Evolutionary conservation across 345 rosid species (phyloP).

Genomic region (Cochlearia excelsa): DNA sequence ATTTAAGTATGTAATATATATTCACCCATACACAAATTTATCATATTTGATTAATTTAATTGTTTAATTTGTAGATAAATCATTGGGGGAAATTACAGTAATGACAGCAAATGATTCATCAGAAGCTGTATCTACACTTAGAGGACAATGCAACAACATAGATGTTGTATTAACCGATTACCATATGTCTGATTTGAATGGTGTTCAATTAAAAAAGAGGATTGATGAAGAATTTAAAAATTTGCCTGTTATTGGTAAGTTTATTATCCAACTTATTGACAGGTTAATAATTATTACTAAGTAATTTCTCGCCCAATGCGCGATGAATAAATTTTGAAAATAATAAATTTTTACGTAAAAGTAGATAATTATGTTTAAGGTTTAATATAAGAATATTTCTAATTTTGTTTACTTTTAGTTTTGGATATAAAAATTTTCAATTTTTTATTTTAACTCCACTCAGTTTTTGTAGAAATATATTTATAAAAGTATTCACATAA

Average conservation of each 20-base stretch:
- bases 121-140: slow-evolving; percentile 48
- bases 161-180: slow-evolving; percentile 58
- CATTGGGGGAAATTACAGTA: slow-evolving; percentile 31
- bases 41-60: not conserved
- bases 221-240: slow-evolving; percentile 41
- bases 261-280: not conserved
- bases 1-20: no score
- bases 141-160: slow-evolving; percentile 23
- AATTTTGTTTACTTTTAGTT: no score
- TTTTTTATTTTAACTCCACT: no score
- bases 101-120: slow-evolving; percentile 36
- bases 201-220: slow-evolving; percentile 41
- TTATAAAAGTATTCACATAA: no score
- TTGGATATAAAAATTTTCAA: no score
- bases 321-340: no score
- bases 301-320: no score
- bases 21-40: no score
- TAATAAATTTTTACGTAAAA: no score
- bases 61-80: slow-evolving; percentile 8
- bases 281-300: not conserved
- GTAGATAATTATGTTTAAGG: no score
- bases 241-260: slow-evolving; percentile 55
- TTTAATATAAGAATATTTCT: no score
- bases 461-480: no score
- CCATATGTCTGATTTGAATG: slow-evolving; percentile 54